Conservation (phyloP, 345 rosid genomes). For the Citropsis articulata region DNA sequence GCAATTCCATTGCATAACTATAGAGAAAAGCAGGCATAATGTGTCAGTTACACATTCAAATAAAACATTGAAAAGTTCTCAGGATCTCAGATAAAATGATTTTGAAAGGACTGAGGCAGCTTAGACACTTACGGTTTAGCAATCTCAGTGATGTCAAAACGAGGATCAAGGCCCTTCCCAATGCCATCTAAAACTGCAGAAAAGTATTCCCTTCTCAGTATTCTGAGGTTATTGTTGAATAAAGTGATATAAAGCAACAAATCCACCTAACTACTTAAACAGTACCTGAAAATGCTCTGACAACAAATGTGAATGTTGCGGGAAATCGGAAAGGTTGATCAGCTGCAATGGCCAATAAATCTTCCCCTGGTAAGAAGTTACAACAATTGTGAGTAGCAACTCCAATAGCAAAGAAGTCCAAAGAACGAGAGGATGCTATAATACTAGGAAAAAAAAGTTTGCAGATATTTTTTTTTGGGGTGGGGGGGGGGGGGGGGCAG, state of each 20-base stretch:
- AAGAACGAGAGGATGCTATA: not conserved
- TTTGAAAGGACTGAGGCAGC: not conserved
- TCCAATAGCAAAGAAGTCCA: not conserved
- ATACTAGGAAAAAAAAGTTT: not conserved
- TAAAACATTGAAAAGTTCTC: not conserved
- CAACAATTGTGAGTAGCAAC: slow-evolving; percentile 19
- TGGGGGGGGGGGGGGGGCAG: too few relatives aligned
- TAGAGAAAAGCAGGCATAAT: slow-evolving; percentile 23
- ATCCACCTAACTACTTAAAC: slow-evolving; percentile 1
- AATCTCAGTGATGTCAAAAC: slow-evolving; percentile 95
- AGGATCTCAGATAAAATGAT: slow-evolving; percentile 1
- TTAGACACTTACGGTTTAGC: slow-evolving; percentile 81
- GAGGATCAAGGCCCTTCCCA: slow-evolving; percentile 98
- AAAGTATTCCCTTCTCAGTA: slow-evolving; percentile 5
- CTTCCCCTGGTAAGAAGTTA: slow-evolving; percentile 71
- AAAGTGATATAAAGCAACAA: not conserved
- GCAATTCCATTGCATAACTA: slow-evolving; percentile 93
- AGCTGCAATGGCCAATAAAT: slow-evolving; percentile 87
- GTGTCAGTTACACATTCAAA: slow-evolving; percentile 12
- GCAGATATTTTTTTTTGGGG: too few relatives aligned
- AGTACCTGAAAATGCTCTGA: slow-evolving; percentile 96
- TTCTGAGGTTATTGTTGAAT: slow-evolving; percentile 15
- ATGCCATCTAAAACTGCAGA: slow-evolving; percentile 92
- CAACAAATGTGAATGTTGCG: slow-evolving; percentile 97
- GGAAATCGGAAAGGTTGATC: slow-evolving; percentile 99